phyloP scores from a whole-genome alignment of 2,329 filamentous ascomycete genomes.

The Cladosporium austrohemisphaericum region DNA sequence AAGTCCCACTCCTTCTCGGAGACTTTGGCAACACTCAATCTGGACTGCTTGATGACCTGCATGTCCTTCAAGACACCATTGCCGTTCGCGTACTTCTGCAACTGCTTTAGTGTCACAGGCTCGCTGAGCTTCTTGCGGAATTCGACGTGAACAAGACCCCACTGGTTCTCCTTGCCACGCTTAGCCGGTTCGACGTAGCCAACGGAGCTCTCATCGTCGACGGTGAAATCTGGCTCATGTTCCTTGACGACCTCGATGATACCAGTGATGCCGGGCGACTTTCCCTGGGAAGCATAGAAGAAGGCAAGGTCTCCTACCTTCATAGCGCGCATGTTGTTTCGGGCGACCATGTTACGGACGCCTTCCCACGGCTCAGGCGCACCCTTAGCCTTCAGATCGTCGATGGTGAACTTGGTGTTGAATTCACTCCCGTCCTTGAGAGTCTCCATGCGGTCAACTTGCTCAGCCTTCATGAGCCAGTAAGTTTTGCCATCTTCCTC shows the following conservation, averaged over 20 bases:
- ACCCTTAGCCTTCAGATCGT: constrained; percentile 70
- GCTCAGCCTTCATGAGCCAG: constrained; percentile 60
- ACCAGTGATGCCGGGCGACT: constrained; percentile 73
- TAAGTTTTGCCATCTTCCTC: constrained; percentile 28
- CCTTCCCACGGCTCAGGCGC: constrained; percentile 88
- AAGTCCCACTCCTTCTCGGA: constrained; percentile 62
- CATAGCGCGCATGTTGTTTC: constrained; percentile 90
- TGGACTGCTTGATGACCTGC: constrained; percentile 77
- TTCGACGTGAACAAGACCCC: constrained; percentile 85
- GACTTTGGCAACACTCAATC: constrained; percentile 76
- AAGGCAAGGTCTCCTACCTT: constrained; percentile 87
- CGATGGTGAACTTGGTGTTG: constrained; percentile 91
- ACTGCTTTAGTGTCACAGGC: constrained; percentile 65
- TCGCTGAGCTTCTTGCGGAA: constrained; percentile 78
- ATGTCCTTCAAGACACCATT: constrained; percentile 54
- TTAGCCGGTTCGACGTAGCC: constrained; percentile 82
- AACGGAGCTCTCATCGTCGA: constrained; percentile 66
- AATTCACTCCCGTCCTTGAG: constrained; percentile 69
- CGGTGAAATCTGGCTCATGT: constrained; percentile 71
- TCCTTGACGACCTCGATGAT: constrained; percentile 71
- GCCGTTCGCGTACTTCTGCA: constrained; percentile 63
- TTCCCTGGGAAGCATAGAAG: constrained; percentile 96
- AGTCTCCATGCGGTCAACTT: constrained; percentile 72
- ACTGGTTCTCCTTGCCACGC: constrained; percentile 51
- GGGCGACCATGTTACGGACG: constrained; percentile 55